Base-by-base conservation (phyloP, 1,284 basidiomycete species). In the Grifola frondosa region DNA sequence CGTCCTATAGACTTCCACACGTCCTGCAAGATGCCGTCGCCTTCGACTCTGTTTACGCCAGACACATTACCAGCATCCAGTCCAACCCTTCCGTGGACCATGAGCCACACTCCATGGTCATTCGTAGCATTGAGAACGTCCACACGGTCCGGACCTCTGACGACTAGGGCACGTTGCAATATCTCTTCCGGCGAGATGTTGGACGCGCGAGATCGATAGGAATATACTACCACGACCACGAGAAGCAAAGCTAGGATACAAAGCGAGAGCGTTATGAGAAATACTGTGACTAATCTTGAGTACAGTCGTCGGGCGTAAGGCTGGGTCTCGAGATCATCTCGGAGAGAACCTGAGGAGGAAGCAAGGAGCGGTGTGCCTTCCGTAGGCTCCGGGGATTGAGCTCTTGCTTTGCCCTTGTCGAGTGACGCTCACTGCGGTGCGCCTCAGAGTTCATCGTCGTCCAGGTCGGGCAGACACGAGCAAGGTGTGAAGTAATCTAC, bases 1-100 rank as follows among this genome's bases (percentile, higher is more conserved):
- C 83, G 73, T 2, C 84, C 84, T 21, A 88, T 44, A 2, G 74
- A 67, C 62, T 83, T 87, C 78, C 80, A 84, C 19, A 77, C 48
- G 41, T 64, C 62, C 13, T 55, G 49, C 30, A 78, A 50, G 11
- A 77, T 34, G 30, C 75, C 71, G 38, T 67, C 65, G 22, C 69
- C 63, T 11, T 64, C 54, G 9, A 69, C 64, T 6, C 65, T 63
- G 42, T 74, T 76, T 15, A 85, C 73, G 3, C 77, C 81, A 9
- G 85, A 66, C 23, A 79, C 65, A 4, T 69, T 60, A 2, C 82
- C 84, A 6, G 80, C 84, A 58, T 89, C 79, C 13, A 89, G 50
- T 0, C 85, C 85, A 12, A 84, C 57, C 31, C 71, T 65, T 7
- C 71, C 78, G n/a, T 74, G 66, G 7, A 87, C 66, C 36, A 67